Evolutionary conservation across 345 rosid species (phyloP).

Genomic region (Camelina sativa): DNA sequence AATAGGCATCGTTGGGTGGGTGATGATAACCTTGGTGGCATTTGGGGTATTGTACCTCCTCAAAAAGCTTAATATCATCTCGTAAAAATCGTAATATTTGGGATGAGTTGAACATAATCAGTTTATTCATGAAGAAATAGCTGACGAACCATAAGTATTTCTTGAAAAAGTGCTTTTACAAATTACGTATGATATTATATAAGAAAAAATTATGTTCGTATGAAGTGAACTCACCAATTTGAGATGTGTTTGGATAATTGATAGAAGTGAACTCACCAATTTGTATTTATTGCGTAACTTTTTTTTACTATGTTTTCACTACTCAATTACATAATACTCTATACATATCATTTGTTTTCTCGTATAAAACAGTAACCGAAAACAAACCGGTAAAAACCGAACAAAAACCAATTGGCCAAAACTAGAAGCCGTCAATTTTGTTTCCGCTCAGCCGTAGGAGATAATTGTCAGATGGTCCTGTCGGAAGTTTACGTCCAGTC

Average conservation of each 20-base stretch:
- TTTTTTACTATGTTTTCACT: background rate
- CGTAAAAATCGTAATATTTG: no score
- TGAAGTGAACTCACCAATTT: background rate
- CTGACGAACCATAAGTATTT: background rate
- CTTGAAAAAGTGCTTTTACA: background rate
- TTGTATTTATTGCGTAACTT: background rate
- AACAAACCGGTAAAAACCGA: background rate
- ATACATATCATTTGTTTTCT: background rate
- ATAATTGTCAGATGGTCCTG: conserved; percentile 74
- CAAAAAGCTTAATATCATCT: background rate
- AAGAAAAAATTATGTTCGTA: background rate
- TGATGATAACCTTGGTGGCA: background rate
- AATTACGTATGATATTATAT: background rate
- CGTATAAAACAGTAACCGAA: background rate
- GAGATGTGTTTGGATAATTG: no score
- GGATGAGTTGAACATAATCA: background rate
- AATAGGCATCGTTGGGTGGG: background rate
- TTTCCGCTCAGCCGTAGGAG: conserved; percentile 65
- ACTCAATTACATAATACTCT: background rate
- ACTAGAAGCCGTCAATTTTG: conserved; percentile 12
- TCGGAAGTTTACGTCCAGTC: conserved; percentile 68
- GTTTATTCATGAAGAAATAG: background rate
- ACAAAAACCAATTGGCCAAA: background rate
- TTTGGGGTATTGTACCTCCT: background rate
- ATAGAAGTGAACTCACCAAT: background rate